Conservation (phyloP, 306 rosid species). For the Quercus engelmannii region DNA sequence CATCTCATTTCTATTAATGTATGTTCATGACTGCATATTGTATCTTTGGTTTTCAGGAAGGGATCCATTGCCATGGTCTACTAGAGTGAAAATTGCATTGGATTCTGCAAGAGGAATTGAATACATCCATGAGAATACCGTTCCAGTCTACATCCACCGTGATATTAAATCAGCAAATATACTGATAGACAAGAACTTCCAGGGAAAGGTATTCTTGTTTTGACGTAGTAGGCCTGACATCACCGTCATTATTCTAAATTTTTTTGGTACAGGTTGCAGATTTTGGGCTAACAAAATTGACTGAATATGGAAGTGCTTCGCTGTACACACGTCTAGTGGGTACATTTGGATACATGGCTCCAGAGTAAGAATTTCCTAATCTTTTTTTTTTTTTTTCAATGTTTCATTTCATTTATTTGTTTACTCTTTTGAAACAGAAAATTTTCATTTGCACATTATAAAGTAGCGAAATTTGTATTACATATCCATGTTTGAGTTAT, state of each 20-base stretch:
- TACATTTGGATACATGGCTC: conserved; percentile 83
- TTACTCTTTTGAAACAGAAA: neutral
- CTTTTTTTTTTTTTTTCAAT: neutral
- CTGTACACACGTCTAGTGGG: conserved; percentile 66
- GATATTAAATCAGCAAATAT: conserved; percentile 77
- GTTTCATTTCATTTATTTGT: neutral
- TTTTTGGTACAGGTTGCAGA: conserved; percentile 62
- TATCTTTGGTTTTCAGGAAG: conserved; percentile 26
- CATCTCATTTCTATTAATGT: neutral
- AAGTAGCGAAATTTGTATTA: neutral
- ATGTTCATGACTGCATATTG: conserved; percentile 7
- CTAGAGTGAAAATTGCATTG: conserved; percentile 70
- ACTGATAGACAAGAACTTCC: conserved; percentile 69
- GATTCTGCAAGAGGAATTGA: conserved; percentile 78
- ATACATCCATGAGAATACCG: conserved; percentile 82
- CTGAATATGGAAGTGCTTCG: conserved; percentile 56
- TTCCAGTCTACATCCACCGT: conserved; percentile 74
- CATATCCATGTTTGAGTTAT: neutral
- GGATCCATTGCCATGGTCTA: conserved; percentile 64
- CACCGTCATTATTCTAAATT: neutral
- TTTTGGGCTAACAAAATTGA: conserved; percentile 62
- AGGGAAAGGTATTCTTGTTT: conserved; percentile 47
- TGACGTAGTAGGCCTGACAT: neutral
- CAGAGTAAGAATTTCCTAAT: conserved; percentile 47
- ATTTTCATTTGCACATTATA: neutral